Conservation (phyloP, 2,329 filamentous ascomycete genomes). For the Fusarium cicatricum region DNA sequence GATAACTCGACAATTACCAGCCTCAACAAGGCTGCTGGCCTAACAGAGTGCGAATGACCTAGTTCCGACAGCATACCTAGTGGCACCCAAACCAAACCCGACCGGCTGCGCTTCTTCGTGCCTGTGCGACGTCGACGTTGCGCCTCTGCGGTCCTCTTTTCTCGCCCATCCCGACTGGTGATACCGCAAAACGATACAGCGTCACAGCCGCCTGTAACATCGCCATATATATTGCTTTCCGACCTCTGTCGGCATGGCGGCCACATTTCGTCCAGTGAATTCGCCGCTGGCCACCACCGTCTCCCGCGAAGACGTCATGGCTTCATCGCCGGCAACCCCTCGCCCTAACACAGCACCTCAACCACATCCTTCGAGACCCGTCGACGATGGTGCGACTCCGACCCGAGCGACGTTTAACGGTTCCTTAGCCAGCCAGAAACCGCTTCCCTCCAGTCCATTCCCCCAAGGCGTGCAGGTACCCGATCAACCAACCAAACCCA, state of each 20-base stretch:
- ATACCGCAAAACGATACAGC: constrained; percentile 13
- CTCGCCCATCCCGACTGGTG: constrained; percentile 21
- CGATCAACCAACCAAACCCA: constrained; percentile 53
- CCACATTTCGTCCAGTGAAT: constrained; percentile 59
- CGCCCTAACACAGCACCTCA: constrained; percentile 50
- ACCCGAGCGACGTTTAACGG: constrained; percentile 64
- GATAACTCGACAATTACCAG: constrained; percentile 40
- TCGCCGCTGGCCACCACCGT: constrained; percentile 48
- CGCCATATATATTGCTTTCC: constrained; percentile 6
- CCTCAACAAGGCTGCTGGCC: constrained; percentile 35
- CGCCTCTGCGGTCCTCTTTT: constrained; percentile 12
- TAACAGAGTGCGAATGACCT: constrained; percentile 24
- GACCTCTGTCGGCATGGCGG: constrained; percentile 53
- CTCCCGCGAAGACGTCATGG: constrained; percentile 48
- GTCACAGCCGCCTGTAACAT: constrained; percentile 18
- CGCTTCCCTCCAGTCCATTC: constrained; percentile 62
- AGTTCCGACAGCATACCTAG: constrained; percentile 25
- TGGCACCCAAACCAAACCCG: constrained; percentile 25
- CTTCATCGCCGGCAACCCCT: constrained; percentile 48
- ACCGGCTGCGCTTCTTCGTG: constrained; percentile 26
- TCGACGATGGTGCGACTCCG: constrained; percentile 66
- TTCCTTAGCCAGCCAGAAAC: constrained; percentile 58
- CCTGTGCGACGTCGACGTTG: constrained; percentile 34
- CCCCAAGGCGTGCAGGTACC: constrained; percentile 59
- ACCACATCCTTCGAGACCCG: constrained; percentile 35